Evolutionary conservation across 31 red algal species (phyloP), one percentile per base, ranked within the genome.

Genomic region (Asparagopsis taxiformis): DNA sequence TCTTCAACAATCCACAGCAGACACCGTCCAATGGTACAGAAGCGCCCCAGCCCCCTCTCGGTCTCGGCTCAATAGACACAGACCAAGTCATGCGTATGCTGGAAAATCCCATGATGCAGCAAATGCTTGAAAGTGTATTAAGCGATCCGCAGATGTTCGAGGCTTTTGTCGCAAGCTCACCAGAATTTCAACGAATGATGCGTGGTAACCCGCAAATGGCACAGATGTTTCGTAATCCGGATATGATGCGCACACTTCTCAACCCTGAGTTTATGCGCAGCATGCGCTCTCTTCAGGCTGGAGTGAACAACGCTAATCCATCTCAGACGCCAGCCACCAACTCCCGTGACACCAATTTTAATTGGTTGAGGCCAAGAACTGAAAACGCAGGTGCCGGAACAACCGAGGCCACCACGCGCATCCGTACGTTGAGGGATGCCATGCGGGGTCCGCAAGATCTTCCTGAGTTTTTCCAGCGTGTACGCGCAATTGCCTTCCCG

Each of bases 151-250:
- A 91, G 34, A 82, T 77, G 72, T 31, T 94, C 44, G 73, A 94
- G 76, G 62, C 72, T 0, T 82, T 99, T 64, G 62, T 95, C 5
- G 59, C 68, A 1, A 74, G 59, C 32, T 84, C 91, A 50, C 96
- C 91, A 20, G 68, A 80, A 39, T 29, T 94, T 3, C 72, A 85
- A 60, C 30, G 59, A 15, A 79, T 83, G 57, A 39, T 82, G 3
- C 56, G 72, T 23, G 59, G 34, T 20, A 94, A 99, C 62, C 96
- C 96, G 19, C 74, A 99, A 68, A 68, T 99, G 74, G 76, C 69
- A 25, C 70, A 77, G 37, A 73, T 82, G 62, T 52, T 99, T n/a
- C 76, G 79, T 34, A 88, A 99, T 61, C 87, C 91, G 10, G 87
- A 95, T 37, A 52, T 92, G 17, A 50, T 94, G 59, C 80, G 91